Base-by-base conservation (phyloP, 495 filamentous ascomycete genomes). In the Talaromyces ruber region DNA sequence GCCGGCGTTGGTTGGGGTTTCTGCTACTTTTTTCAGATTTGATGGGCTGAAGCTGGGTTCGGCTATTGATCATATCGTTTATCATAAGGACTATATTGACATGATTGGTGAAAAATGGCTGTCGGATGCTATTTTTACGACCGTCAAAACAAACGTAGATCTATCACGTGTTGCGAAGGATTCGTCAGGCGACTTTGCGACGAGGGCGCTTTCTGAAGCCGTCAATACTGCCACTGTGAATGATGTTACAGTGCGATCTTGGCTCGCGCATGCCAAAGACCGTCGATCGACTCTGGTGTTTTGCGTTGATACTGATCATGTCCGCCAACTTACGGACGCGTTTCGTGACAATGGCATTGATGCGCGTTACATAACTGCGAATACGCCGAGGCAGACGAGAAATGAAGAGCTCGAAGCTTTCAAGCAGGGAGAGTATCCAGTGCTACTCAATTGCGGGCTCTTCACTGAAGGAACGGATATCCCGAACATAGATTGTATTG, bases 391-490 rank as follows among this genome's bases (percentile, higher is more conserved):
- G 47, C 65, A 79, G 14, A 78, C 83, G 21, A 83, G 94, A 7
- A 81, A 85, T 28, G 81, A 88, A 30, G 79, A 82, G 6, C 73
- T 99, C 1, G 85, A 88, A 30, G 81, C 79, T 4, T 99, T 99
- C 71, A 88, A 79, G 59, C 77, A 75, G 0, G 80, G 84, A n/a
- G 81, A 93, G 61, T 97, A 86, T 61, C 91, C 90, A 0, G 90
- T 99, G 5, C 82, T 99, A 16, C 71, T 99, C 34, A 99, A 99
- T 70, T 98, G 94, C 71, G 92, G 92, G 3, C 86, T 99, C 56
- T 97, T 97, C 65, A 98, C 93, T 2, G 94, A 99, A 76, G 93
- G 88, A 14, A 99, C 95, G 9, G 94, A 99, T 68, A 94, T 98
- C 18, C 94, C 94, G 4, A 98, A 98, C 69, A 91, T 98, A 62